Conservation (phyloP, 1,139 yeast species). For the Candida neerlandica region DNA sequence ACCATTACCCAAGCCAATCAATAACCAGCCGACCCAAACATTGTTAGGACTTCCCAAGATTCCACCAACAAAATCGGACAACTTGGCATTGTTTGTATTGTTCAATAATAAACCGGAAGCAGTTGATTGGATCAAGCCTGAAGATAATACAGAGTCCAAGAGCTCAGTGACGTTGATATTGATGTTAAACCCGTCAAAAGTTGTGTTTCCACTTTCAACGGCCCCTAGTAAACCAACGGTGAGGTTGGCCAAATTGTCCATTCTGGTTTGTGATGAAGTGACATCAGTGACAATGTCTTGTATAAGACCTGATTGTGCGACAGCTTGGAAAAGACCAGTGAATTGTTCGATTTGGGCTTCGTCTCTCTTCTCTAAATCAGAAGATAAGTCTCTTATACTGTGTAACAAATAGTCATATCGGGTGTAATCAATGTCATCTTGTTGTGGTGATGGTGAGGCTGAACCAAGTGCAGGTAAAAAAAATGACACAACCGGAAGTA, state of each 20-base stretch:
- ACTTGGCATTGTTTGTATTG: conserved; percentile 28
- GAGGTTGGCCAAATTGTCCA: conserved; percentile 26
- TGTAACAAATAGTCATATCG: conserved; percentile 12
- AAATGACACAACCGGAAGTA: conserved; percentile 1
- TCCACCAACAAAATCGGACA: conserved; percentile 30
- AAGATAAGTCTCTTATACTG: conserved; percentile 6
- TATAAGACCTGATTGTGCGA: conserved; percentile 34
- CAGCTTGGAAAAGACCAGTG: conserved; percentile 23
- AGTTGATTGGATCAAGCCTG: conserved; percentile 32
- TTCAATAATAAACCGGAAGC: conserved; percentile 29
- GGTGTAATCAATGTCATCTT: conserved; percentile 5
- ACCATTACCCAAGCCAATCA: conserved; percentile 37
- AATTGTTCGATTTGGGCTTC: conserved; percentile 21
- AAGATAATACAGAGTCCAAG: conserved; percentile 19
- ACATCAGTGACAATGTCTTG: conserved; percentile 31
- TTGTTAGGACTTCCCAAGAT: conserved; percentile 23
- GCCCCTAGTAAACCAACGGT: conserved; percentile 13
- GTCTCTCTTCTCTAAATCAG: conserved; percentile 20
- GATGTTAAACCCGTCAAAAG: conserved; percentile 39
- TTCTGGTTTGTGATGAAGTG: conserved; percentile 22
- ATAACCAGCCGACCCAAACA: conserved; percentile 31
- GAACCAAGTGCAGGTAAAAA: conserved; percentile 2
- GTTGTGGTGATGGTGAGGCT: conserved; percentile 1
- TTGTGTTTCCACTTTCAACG: conserved; percentile 38
- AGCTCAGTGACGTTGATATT: conserved; percentile 26